phyloP scores from a whole-genome alignment of 164 flowering plant species.

The Paratinospora sagittata region DNA sequence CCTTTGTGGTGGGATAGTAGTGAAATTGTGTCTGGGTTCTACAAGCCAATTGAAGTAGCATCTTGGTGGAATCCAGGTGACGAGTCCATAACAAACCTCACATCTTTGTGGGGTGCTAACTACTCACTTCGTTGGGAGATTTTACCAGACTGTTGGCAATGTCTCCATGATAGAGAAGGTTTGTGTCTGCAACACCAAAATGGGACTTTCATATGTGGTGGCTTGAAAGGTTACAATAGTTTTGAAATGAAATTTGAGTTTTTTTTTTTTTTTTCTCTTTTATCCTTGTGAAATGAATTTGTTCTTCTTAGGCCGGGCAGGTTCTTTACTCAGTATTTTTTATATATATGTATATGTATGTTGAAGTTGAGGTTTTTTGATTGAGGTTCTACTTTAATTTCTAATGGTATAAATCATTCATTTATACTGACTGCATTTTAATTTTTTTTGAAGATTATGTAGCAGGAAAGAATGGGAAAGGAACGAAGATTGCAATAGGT shows the following conservation, averaged over 20 bases:
- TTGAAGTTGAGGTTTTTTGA: too few species aligned
- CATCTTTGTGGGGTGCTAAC: neutral
- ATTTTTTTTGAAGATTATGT: too few species aligned
- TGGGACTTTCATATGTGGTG: neutral
- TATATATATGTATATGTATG: too few species aligned
- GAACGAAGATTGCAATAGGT: too few species aligned
- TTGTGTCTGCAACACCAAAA: neutral
- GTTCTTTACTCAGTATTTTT: too few species aligned
- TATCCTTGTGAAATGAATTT: neutral
- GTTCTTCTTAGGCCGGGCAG: too few species aligned
- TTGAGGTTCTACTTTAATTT: too few species aligned
- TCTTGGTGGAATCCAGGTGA: neutral
- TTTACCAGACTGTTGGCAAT: neutral
- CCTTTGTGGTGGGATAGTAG: too few species aligned
- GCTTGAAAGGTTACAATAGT: neutral
- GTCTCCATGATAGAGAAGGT: neutral
- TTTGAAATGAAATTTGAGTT: neutral
- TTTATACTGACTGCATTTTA: too few species aligned
- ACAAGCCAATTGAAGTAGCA: neutral
- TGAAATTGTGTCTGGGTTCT: neutral
- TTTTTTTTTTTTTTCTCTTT: neutral
- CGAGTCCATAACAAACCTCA: neutral
- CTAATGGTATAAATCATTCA: too few species aligned
- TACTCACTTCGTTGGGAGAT: neutral
- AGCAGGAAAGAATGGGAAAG: too few species aligned